These are phyloP conservation scores for Erigeron canadensis DNA, from an alignment of 129 eudicot species.

Conservation along the genomic window DNA sequence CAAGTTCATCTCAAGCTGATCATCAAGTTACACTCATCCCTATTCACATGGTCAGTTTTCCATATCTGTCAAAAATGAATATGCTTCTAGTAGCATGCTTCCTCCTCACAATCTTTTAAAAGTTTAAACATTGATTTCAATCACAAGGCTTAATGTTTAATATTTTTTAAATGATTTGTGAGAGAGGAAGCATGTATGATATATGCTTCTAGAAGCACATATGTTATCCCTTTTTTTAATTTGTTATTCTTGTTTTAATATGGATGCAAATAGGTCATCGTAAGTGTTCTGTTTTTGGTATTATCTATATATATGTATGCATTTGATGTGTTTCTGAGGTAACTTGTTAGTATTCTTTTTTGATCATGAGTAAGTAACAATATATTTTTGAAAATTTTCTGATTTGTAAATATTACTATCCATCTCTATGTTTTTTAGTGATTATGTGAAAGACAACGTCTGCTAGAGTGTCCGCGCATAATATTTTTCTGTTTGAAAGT, in stretches of 20 bases:
- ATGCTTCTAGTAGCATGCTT: no score
- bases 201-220: no score
- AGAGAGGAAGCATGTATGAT: no score
- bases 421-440: neutral
- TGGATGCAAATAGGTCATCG: constrained; percentile 9
- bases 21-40: constrained; percentile 16
- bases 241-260: constrained; percentile 11
- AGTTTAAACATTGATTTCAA: no score
- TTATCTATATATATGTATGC: neutral
- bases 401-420: no score
- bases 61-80: neutral
- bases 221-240: no score
- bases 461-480: no score
- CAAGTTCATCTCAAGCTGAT: constrained; percentile 32
- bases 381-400: no score
- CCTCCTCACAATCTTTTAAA: no score
- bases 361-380: constrained; percentile 13
- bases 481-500: neutral
- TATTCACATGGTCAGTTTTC: constrained; percentile 30
- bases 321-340: constrained; percentile 21
- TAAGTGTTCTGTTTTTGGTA: neutral
- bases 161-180: no score
- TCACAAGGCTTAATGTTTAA: no score
- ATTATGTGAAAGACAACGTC: neutral
- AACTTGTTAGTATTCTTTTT: constrained; percentile 13